A percentile compares a stretch with the other conserved stretches of the same genome.
Evolutionary conservation across 2,329 filamentous ascomycete species (phyloP).

Genomic region (Cryphonectria japonica): DNA sequence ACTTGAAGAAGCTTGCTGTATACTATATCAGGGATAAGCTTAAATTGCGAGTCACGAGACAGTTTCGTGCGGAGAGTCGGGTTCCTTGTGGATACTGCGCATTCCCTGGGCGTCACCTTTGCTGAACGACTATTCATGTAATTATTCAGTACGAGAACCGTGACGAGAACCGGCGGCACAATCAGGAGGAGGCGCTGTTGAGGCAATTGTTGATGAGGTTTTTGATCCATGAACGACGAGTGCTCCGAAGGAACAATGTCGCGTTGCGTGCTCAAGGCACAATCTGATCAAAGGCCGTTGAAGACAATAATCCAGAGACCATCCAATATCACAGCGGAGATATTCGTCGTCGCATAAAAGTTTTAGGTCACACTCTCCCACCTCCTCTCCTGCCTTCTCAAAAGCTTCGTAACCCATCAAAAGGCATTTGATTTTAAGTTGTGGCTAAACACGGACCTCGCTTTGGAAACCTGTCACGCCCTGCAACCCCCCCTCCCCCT

Average conservation of each 20-base stretch:
- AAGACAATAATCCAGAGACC: neutral
- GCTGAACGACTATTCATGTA: neutral
- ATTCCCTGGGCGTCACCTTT: neutral
- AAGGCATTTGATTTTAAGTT: neutral
- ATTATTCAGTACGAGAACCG: neutral
- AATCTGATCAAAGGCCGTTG: neutral
- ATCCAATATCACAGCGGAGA: neutral
- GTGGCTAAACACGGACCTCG: neutral
- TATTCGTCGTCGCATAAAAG: neutral
- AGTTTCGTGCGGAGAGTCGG: neutral
- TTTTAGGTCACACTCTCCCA: neutral
- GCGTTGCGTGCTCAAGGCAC: neutral
- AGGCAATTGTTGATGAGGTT: neutral
- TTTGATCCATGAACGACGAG: neutral
- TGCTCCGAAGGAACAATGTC: neutral
- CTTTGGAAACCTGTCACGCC: neutral
- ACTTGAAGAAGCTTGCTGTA: neutral
- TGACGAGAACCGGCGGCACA: neutral
- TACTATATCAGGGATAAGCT: neutral
- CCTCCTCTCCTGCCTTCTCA: neutral
- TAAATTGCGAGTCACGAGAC: neutral
- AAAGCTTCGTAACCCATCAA: neutral
- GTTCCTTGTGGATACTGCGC: neutral
- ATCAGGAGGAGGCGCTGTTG: neutral
- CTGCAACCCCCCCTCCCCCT: neutral